phyloP scores from a whole-genome alignment of 192 early-diverging fungal species.

The Coemansia sp. region DNA sequence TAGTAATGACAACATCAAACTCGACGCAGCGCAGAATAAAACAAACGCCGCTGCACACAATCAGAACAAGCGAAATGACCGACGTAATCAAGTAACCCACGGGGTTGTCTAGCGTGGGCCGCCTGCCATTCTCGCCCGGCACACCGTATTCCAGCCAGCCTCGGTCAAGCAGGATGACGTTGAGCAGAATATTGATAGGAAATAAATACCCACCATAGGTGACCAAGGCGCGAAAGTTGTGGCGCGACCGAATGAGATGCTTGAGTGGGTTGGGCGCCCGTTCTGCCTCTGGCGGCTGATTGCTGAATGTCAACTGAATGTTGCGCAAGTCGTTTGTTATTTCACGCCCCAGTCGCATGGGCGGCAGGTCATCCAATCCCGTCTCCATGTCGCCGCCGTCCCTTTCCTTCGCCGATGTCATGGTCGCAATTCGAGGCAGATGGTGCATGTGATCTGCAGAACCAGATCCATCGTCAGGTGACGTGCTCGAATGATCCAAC shows the following conservation, averaged over 20 bases:
- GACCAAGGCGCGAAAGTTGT: constrained; percentile 54
- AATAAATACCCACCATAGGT: constrained; percentile 51
- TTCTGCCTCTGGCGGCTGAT: constrained; percentile 6
- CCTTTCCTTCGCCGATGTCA: constrained; percentile 26
- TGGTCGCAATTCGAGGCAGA: constrained; percentile 28
- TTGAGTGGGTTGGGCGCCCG: constrained; percentile 28
- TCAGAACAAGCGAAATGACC: constrained; percentile 43
- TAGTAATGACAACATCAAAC: constrained; percentile 43
- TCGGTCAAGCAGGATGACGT: constrained; percentile 47
- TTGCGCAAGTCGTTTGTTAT: constrained; percentile 47
- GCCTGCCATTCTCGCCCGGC: constrained; percentile 7
- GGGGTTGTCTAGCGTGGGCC: constrained; percentile 33
- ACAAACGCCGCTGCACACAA: constrained; percentile 42
- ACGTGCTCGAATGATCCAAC: not conserved
- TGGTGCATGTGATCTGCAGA: constrained; percentile 11
- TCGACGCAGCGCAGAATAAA: constrained; percentile 53
- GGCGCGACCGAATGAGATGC: constrained; percentile 39
- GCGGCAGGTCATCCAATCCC: constrained; percentile 39
- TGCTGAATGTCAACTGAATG: constrained; percentile 46
- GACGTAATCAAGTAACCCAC: constrained; percentile 41
- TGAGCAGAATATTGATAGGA: constrained; percentile 51
- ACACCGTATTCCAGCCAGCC: constrained; percentile 43
- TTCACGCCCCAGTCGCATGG: constrained; percentile 34
- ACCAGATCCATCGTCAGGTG: not conserved
- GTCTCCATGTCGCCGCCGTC: constrained; percentile 22